Percentiles rank a stretch among this genome's conserved stretches.
Evolutionary conservation across 2,329 filamentous ascomycete genomes (phyloP).

Genomic region (Aspergillus pseudotamarii): DNA sequence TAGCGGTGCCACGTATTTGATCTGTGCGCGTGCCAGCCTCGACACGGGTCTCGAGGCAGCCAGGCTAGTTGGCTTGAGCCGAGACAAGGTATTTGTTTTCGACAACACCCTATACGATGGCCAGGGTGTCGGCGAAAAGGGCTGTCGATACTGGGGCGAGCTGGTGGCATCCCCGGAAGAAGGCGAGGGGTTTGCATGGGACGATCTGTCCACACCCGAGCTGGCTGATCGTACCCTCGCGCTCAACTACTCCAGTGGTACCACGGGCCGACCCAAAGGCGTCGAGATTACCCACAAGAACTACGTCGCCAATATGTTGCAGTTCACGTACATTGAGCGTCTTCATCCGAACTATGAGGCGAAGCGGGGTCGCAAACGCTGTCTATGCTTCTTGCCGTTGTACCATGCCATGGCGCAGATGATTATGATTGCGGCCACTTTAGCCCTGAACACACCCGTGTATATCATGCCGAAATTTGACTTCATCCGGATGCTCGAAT

Average conservation of each 20-base stretch:
- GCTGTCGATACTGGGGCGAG: conserved; percentile 65
- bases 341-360: conserved; percentile 53
- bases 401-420: conserved; percentile 75
- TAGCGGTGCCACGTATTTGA: conserved; percentile 67
- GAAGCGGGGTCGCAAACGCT: conserved; percentile 39
- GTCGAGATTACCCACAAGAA: background rate
- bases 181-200: conserved; percentile 66
- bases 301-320: conserved; percentile 56
- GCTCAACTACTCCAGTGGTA: background rate
- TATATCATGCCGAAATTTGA: too few relatives aligned
- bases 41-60: conserved; percentile 61
- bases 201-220: conserved; percentile 47
- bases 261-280: background rate
- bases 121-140: conserved; percentile 12
- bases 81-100: conserved; percentile 64
- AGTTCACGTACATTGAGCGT: conserved; percentile 55
- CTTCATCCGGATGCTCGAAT: too few relatives aligned
- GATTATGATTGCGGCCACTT: too few relatives aligned
- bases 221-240: conserved; percentile 15
- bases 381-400: conserved; percentile 73
- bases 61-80: too few relatives aligned
- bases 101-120: conserved; percentile 57
- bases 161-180: conserved; percentile 57
- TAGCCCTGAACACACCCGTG: too few relatives aligned
- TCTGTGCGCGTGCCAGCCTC: conserved; percentile 47